Evolutionary conservation across 2,329 filamentous ascomycete species (phyloP).

Genomic region (Emmonsiellopsis sp.): DNA sequence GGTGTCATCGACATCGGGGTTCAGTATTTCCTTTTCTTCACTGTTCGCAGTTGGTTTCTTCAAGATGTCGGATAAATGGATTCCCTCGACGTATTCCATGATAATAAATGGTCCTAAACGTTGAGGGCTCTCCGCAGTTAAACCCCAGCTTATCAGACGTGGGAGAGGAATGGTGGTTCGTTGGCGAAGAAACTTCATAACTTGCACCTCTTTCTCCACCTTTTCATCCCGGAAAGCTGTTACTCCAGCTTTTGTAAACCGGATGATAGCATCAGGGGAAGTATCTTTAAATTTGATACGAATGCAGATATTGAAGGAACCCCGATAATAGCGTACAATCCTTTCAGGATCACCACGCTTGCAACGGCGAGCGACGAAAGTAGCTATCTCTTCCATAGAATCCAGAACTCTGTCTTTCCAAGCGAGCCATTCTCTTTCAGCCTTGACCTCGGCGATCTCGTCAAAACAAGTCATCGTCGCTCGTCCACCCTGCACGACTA

Average conservation of each 20-base stretch:
- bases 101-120: slow-evolving; percentile 18
- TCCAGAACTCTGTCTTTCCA: neutral
- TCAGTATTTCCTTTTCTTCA: slow-evolving; percentile 14
- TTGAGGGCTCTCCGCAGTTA: slow-evolving; percentile 11
- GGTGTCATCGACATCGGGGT: slow-evolving; percentile 12
- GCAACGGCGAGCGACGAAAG: neutral
- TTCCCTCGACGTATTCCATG: slow-evolving; percentile 17
- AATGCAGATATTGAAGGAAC: neutral
- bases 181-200: slow-evolving; percentile 16
- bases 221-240: slow-evolving; percentile 21
- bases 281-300: neutral
- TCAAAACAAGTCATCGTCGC: neutral
- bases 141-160: slow-evolving; percentile 14
- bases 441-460: neutral
- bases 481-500: too few relatives aligned
- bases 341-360: neutral
- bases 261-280: neutral
- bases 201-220: slow-evolving; percentile 18
- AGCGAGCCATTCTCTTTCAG: neutral
- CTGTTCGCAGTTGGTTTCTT: slow-evolving; percentile 13
- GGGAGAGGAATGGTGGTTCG: slow-evolving; percentile 15
- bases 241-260: neutral
- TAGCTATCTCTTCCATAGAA: neutral
- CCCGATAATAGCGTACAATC: neutral
- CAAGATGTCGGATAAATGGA: slow-evolving; percentile 12